Evolutionary conservation across 140 eudicot species (phyloP), one percentile per base, ranked within the genome.

Genomic region (Ambrosia hybrid): DNA sequence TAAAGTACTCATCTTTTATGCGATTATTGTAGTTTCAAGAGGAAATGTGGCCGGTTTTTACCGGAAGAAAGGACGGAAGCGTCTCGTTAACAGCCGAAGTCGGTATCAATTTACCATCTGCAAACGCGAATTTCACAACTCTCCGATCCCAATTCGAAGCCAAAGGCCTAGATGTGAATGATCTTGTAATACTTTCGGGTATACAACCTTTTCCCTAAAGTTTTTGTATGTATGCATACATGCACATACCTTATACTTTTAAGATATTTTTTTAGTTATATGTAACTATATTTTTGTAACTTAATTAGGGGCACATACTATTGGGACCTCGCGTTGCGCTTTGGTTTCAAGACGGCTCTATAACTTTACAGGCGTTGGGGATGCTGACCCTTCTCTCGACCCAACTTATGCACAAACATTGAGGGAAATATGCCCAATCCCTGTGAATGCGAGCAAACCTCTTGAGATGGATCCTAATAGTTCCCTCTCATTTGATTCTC

Each of bases 391-490:
- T 49, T 71, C 87, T 33, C 78, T 87, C 2, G 45, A 84, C 70
- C 65, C 65, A 10, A 59, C 48, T 1, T 84, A 82, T 3, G 93
- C 81, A 4, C 13, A 73, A 30, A 48, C 77, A 30, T 39, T 87
- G 34, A 78, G 65, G 37, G 57, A 53, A 48, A 43, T 68, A n/a
- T 84, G 90, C 63, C 87, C 89, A 0, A 68, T 45, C 21, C 89
- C 82, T 3, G n/a, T 55, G 2, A 71, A 66, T 67, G 60, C 78
- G 30, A 4, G 82, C 13, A 81, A 87, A 13, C 39, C 51, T 51
- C 73, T 87, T n/a, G 84, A 71, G 21, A 82, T 88, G 95, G 95
- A 87, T 51, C 90, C 88, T 3, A 46, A 68, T 38, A 85, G 86
- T 52, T 67, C 90, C 0, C 55, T 46, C 15, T 51, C 80, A 5